Evolutionary conservation across 2,329 filamentous ascomycete genomes (phyloP).

Genomic region (Fusarium pilosicola): DNA sequence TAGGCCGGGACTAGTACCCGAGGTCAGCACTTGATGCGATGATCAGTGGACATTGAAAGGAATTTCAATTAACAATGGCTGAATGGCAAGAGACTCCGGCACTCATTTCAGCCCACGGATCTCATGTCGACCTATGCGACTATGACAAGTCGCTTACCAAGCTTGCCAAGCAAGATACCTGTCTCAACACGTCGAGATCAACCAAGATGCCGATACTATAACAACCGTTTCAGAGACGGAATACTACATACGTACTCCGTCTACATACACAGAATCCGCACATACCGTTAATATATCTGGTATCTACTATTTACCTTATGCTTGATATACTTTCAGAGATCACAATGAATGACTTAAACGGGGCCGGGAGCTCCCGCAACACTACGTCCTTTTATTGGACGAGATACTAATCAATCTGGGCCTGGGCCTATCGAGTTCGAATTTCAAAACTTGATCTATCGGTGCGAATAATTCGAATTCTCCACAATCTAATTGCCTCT

Average conservation of each 20-base stretch:
- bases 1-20: constrained; percentile 25
- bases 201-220: background rate
- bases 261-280: background rate
- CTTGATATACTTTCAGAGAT: background rate
- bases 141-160: constrained; percentile 4
- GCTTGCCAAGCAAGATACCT: constrained; percentile 6
- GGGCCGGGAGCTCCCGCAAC: constrained; percentile 32
- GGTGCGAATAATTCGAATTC: constrained; percentile 12
- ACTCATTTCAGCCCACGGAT: constrained; percentile 26
- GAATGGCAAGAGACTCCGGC: constrained; percentile 10
- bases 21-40: constrained; percentile 32
- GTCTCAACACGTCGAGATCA: background rate
- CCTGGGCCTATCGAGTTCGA: constrained; percentile 13
- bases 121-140: constrained; percentile 13
- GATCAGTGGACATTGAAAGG: constrained; percentile 23
- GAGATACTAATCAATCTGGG: constrained; percentile 1
- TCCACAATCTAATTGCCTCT: background rate
- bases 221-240: background rate
- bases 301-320: background rate
- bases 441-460: constrained; percentile 7
- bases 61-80: constrained; percentile 11
- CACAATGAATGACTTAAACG: constrained; percentile 9
- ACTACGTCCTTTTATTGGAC: constrained; percentile 26
- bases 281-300: background rate
- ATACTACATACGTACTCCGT: background rate